Base-by-base conservation (phyloP, 192 early-diverging fungal genomes). In the Funneliformis geosporum region DNA sequence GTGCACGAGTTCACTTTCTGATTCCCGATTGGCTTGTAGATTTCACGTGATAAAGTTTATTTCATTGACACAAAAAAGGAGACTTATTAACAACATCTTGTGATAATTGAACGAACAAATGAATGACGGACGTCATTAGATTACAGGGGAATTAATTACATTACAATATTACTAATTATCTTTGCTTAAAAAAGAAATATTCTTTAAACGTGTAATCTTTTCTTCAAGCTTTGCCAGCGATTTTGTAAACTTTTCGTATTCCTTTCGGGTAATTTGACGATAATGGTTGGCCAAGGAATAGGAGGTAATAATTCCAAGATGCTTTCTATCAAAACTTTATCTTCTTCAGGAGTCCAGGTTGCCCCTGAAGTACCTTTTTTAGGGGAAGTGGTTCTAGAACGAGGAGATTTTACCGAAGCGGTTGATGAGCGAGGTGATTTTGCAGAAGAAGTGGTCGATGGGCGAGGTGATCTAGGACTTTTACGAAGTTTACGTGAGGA, bases 391-490 rank as follows among this genome's bases (percentile, higher is more conserved):
- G 50, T 16, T 55, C 50, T 55, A 6, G 50, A 18, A 5, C 50
- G 50, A 55, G 50, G 50, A 7, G 46, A 25, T 38, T 42, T 23
- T 12, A 47, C 5, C 60, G 78, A 9, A 25, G 27, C 9, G 33
- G 33, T 33, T 33, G 33, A 2, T 33, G 33, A 33, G 33, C 2
- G 33, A 33, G 33, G 33, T 33, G 33, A 33, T 2, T 33, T 33
- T 21, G 14, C 44, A 68, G 47, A 4, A 71, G 68, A 4, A 23
- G 66, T 59, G 70, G 69, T 3, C 44, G 68, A 18, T 80, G 59
- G 25, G 39, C 33, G 9, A 75, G 64, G 27, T 25, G 38, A 69
- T 33, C 27, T 55, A 6, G 50, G 5, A 55, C 18, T n/a, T 6
- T 55, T 55, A 55, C 50, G 50, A 21, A 14, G 16, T 55, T 55